phyloP scores from a whole-genome alignment of 2,329 filamentous ascomycete genomes.

The Aureobasidium mangrovei region DNA sequence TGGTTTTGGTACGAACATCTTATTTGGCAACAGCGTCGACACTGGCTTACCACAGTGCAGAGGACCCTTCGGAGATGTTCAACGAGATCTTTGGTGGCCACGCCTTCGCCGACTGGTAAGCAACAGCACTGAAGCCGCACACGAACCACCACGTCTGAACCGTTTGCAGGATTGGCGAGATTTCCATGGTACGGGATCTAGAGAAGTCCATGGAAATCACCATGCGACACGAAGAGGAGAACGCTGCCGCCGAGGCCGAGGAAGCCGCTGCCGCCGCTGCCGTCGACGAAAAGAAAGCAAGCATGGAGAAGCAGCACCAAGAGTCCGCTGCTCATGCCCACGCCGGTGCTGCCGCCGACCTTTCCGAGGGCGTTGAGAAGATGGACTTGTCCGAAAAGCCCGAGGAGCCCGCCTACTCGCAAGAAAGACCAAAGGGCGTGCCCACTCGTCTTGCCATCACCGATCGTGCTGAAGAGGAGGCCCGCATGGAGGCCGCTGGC shows the following conservation, averaged over 20 bases:
- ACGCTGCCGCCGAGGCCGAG: constrained; percentile 13
- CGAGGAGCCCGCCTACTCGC: constrained; percentile 13
- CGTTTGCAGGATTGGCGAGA: constrained; percentile 67
- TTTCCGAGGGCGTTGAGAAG: constrained; percentile 26
- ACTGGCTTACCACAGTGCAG: constrained; percentile 31
- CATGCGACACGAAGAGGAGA: constrained; percentile 61
- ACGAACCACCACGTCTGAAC: neutral
- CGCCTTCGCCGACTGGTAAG: constrained; percentile 74
- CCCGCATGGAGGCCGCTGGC: constrained; percentile 53
- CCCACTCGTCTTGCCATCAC: constrained; percentile 78
- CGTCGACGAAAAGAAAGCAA: constrained; percentile 40
- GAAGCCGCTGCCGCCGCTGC: constrained; percentile 36
- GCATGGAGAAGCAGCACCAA: constrained; percentile 22
- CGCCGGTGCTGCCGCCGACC: constrained; percentile 13
- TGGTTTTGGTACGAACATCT: constrained; percentile 61
- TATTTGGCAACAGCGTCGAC: neutral
- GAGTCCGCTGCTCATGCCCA: neutral
- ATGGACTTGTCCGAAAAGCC: constrained; percentile 13
- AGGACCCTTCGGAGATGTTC: constrained; percentile 96
- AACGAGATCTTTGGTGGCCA: constrained; percentile 97
- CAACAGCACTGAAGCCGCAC: neutral
- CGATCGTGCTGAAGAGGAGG: constrained; percentile 69
- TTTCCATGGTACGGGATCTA: constrained; percentile 95
- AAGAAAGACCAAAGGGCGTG: constrained; percentile 43
- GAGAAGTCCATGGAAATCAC: constrained; percentile 98